Evolutionary conservation across 2,329 filamentous ascomycete genomes (phyloP), one percentile per base, ranked within the genome.

Genomic region (Zymoseptoria passerinii): DNA sequence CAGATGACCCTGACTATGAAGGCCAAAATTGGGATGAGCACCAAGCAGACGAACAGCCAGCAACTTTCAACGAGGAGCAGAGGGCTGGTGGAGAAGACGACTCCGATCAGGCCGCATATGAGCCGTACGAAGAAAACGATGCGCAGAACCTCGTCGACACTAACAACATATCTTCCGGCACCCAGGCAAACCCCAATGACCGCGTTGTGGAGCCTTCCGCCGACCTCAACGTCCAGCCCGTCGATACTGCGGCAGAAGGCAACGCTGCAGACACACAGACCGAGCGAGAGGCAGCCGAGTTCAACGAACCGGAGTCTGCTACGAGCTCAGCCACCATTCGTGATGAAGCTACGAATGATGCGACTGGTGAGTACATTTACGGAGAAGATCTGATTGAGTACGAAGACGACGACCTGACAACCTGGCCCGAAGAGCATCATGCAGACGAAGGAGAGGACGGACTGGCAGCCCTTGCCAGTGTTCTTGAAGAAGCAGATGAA

Each of bases 321-420:
- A 63, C 62, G 55, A 67, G 62, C 59, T 67, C 66, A 59, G 63
- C 56, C 19, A 64, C 63, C 51, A 56, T 65, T 62, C 63, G 63
- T 55, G 63, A 58, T 28, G 62, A 65, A 57, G 20, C 55, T 20
- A 56, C 62, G 54, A 62, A 66, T 51, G 61, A 62, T 35, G 52
- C 54, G 23, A 61, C 59, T 62, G 69, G 68, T 71, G 63, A 71
- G 68, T 67, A 52, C 50, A 52, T 3, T 23, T 28, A 58, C 23
- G 23, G 48, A 52, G 64, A 67, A 16, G 61, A 67, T 10, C 48
- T 62, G 4, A 66, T 69, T 28, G 63, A 67, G 40, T 70, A 48
- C 27, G 62, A 66, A 27, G 64, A 67, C 58, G 60, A 58, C 55
- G 56, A 58, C 54, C 66, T 70, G 63, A 71, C 67, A 40, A 59